These are phyloP conservation scores for Alternaria sp. DNA, from an alignment of 2,329 filamentous ascomycete species.

Conservation along the genomic window DNA sequence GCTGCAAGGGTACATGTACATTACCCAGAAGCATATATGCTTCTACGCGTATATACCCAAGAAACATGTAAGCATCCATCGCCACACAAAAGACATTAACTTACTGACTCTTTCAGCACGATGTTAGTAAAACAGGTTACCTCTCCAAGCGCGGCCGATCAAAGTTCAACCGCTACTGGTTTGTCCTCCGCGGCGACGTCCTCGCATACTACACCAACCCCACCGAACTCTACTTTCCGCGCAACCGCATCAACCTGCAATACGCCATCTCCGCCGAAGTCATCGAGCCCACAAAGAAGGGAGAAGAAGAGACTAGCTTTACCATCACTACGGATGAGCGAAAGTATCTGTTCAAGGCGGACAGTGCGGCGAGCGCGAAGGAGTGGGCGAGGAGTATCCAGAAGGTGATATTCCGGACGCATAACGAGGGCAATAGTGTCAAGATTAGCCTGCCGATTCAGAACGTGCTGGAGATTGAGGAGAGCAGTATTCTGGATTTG, in stretches of 20 bases:
- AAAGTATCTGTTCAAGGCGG: conserved; percentile 86
- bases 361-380: conserved; percentile 84
- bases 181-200: conserved; percentile 88
- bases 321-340: conserved; percentile 81
- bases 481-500: conserved; percentile 87
- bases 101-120: too few relatives aligned
- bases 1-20: conserved; percentile 93
- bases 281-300: conserved; percentile 70
- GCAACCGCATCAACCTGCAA: conserved; percentile 88
- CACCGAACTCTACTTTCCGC: conserved; percentile 87
- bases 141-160: conserved; percentile 86
- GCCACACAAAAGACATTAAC: too few relatives aligned
- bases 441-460: conserved; percentile 91
- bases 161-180: conserved; percentile 93
- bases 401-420: conserved; percentile 91
- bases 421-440: conserved; percentile 95
- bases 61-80: conserved; percentile 73
- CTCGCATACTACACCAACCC: conserved; percentile 87
- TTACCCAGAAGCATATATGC: conserved; percentile 90
- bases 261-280: conserved; percentile 89
- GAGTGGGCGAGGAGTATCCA: conserved; percentile 97
- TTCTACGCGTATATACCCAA: conserved; percentile 98
- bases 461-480: conserved; percentile 91
- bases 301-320: conserved; percentile 77
- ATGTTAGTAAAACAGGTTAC: conserved; percentile 82